Evolutionary conservation across 768 basidiomycete genomes (phyloP).

Genomic region (Auriscalpium orientale): DNA sequence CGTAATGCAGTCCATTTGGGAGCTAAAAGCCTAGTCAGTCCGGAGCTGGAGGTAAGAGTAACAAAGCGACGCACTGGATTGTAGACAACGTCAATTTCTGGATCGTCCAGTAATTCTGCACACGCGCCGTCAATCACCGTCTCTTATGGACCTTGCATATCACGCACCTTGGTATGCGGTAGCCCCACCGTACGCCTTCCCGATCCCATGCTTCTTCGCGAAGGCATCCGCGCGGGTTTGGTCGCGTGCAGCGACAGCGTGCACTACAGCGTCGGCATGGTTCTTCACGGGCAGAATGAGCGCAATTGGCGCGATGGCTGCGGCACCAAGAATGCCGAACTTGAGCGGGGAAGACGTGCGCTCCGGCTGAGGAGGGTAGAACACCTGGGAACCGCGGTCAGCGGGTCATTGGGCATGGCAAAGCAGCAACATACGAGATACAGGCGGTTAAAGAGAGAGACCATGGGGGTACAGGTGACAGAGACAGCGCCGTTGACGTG

Average conservation of each 20-base stretch:
- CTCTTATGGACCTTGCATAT: too few species aligned
- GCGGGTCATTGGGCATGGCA: not conserved
- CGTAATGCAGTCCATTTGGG: constrained; percentile 53
- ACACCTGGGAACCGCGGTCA: not conserved
- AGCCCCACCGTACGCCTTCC: constrained; percentile 40
- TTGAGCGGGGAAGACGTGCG: constrained; percentile 18
- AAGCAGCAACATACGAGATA: too few species aligned
- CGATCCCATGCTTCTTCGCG: constrained; percentile 47
- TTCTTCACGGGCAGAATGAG: constrained; percentile 42
- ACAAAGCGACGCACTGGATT: constrained; percentile 35
- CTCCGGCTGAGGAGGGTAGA: not conserved
- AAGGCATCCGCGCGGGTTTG: constrained; percentile 36
- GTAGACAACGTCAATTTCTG: constrained; percentile 46
- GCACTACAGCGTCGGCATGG: constrained; percentile 48
- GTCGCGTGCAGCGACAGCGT: constrained; percentile 53
- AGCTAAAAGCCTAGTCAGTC: constrained; percentile 25
- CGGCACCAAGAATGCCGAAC: constrained; percentile 45
- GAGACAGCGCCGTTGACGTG: too few species aligned
- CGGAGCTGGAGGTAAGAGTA: not conserved
- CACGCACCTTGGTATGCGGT: constrained; percentile 43
- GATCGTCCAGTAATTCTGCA: constrained; percentile 43
- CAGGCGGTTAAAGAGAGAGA: not conserved
- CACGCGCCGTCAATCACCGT: not conserved
- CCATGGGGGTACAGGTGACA: too few species aligned
- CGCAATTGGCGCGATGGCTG: constrained; percentile 43